Conservation (phyloP, 164 flowering plant species). For the Stephania cephalantha region DNA sequence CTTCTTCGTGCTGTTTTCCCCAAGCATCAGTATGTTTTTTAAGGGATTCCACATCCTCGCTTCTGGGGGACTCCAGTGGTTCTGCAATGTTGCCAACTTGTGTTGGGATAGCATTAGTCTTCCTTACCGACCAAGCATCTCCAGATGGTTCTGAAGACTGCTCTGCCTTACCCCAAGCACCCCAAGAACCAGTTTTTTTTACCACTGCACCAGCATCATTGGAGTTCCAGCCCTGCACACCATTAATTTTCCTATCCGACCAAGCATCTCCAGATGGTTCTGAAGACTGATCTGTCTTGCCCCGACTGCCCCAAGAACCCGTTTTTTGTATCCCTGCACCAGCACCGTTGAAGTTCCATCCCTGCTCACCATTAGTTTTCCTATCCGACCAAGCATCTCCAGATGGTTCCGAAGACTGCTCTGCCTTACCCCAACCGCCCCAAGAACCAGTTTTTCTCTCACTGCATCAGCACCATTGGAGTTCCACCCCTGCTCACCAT, state of each 20-base stretch:
- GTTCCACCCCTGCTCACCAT: no score
- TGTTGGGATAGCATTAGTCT: neutral
- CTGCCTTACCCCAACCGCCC: no score
- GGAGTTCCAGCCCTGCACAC: neutral
- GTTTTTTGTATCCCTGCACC: no score
- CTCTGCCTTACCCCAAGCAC: neutral
- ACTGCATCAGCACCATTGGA: no score
- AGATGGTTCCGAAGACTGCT: no score
- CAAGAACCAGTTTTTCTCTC: no score
- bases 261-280: neutral
- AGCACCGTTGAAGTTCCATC: no score
- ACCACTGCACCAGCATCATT: neutral
- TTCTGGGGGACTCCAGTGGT: neutral
- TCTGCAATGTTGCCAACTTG: neutral
- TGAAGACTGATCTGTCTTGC: no score
- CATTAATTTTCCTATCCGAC: neutral
- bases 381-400: neutral
- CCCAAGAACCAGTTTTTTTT: neutral
- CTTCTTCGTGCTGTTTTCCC: conserved; percentile 5
- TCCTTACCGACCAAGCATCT: conserved; percentile 6
- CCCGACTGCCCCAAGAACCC: no score
- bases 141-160: neutral
- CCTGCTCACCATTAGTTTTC: neutral
- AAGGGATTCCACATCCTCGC: neutral
- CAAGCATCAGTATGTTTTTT: conserved; percentile 3